Percentiles rank a stretch among this genome's conserved stretches.
Evolutionary conservation across 2,329 filamentous ascomycete genomes (phyloP).

Genomic region (Arachnomyces sp.): DNA sequence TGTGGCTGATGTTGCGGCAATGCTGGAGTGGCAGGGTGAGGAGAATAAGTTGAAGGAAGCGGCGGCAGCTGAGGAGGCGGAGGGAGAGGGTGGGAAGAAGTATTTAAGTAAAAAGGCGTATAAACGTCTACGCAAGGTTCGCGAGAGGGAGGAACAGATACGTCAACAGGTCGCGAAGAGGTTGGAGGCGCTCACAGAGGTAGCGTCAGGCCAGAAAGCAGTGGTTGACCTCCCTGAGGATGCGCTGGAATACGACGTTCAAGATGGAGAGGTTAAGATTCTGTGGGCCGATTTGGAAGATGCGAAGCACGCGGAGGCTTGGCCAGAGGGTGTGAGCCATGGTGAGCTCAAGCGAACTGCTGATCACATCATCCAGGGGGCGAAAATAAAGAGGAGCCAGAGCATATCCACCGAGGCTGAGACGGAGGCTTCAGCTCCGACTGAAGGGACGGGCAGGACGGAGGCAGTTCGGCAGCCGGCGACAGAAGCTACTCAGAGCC

Average conservation of each 20-base stretch:
- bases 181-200: constrained; percentile 18
- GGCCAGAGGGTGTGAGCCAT: constrained; percentile 37
- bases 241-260: constrained; percentile 18
- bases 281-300: constrained; percentile 40
- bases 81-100: constrained; percentile 18
- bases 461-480: constrained; percentile 1
- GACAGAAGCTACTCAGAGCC: not conserved
- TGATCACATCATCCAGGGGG: constrained; percentile 27
- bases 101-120: constrained; percentile 22
- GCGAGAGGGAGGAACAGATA: constrained; percentile 18
- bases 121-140: constrained; percentile 23
- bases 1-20: constrained; percentile 52
- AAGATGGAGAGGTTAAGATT: constrained; percentile 32
- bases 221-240: constrained; percentile 7
- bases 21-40: constrained; percentile 27
- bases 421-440: not conserved
- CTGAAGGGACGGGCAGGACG: not conserved
- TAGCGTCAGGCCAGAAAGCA: constrained; percentile 7
- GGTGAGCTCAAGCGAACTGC: constrained; percentile 31
- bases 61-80: constrained; percentile 11
- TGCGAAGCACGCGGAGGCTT: constrained; percentile 32
- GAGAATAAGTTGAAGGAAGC: constrained; percentile 3
- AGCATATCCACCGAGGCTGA: not conserved
- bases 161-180: constrained; percentile 17
- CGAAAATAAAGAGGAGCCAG: constrained; percentile 19